Base-by-base conservation (phyloP, 148 eudicot genomes). In the Rhododendron molle region DNA sequence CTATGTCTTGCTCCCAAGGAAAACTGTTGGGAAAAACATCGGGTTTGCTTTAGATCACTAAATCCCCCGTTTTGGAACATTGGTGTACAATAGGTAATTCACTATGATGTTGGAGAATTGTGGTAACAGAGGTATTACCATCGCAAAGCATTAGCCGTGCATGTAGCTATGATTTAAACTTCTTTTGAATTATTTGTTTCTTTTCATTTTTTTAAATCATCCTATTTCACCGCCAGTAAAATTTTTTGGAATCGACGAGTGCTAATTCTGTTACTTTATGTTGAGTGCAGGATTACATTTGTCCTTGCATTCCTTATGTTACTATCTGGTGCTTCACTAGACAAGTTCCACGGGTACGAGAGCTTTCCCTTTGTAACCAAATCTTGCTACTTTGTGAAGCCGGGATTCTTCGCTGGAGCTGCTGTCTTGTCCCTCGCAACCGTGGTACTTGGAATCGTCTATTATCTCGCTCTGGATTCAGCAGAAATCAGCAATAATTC, bases 341-440 rank as follows among this genome's bases (percentile, higher is more conserved):
- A 97, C 49, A 92, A 93, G 78, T 76, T 94, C 91, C 26, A 92
- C 91, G 44, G 93, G 88, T 62, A 95, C 94, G 87, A 90, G 86
- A 3, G 1, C 4, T 54, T 54, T 54, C 21, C 21, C 60, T 54
- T 54, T 54, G 6, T 0, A 54, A 4, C 60, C 78, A 88, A 87
- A 92, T 92, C 85, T 82, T 96, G 98, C 88, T 95, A 93, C 83
- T 93, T 96, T 30, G 90, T 95, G 34, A 93, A 92, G 88, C 95
- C 96, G 5, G 98, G 99, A n/a, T 97, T 96, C 47, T 96, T 96
- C 90, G 91, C 98, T 58, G 91, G 93, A 86, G 94, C 98, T 40
- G 89, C 98, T 80, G 26, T 91, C 7, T 83, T 97, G 89, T 87
- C 98, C 69, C 90, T 97, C 40, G 91, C 90, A 4, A 95, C 96